Percentiles rank a stretch among this genome's conserved stretches.
Evolutionary conservation across 306 rosid species (phyloP).

Genomic region (Cotoneaster glaucophyllus): DNA sequence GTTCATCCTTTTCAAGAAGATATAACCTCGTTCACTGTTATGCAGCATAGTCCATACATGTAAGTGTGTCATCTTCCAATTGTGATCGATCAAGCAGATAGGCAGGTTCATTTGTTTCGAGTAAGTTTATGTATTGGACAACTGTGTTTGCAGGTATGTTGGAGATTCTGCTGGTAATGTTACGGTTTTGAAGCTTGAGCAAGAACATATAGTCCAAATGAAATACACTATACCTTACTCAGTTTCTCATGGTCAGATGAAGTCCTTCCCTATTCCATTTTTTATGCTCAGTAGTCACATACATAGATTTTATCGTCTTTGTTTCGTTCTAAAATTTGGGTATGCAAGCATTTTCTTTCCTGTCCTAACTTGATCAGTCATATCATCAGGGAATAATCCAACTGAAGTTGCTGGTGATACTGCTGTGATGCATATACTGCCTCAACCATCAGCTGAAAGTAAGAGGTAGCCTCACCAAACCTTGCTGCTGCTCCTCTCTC

Average conservation of each 20-base stretch:
- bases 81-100: not conserved
- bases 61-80: constrained; percentile 26
- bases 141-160: constrained; percentile 47
- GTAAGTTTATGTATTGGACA: not conserved
- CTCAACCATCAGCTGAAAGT: constrained; percentile 74
- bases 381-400: constrained; percentile 45
- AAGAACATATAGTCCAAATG: constrained; percentile 41
- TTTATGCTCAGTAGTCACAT: not conserved
- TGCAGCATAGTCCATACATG: constrained; percentile 56
- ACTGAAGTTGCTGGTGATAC: constrained; percentile 39
- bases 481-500: not conserved
- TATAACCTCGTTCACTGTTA: constrained; percentile 51
- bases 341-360: not conserved
- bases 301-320: not conserved
- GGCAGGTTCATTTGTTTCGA: not conserved
- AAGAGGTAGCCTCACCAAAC: constrained; percentile 51
- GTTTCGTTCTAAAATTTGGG: not conserved
- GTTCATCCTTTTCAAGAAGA: constrained; percentile 44
- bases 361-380: constrained; percentile 4
- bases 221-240: constrained; percentile 60
- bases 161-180: constrained; percentile 73
- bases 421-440: constrained; percentile 49
- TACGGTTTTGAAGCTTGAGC: constrained; percentile 64
- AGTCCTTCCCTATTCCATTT: not conserved
- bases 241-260: constrained; percentile 61